Percentiles rank a stretch among this genome's conserved stretches.
phyloP scores from a whole-genome alignment of 352 stramenopile genomes.

The Pythium folliculosum region DNA sequence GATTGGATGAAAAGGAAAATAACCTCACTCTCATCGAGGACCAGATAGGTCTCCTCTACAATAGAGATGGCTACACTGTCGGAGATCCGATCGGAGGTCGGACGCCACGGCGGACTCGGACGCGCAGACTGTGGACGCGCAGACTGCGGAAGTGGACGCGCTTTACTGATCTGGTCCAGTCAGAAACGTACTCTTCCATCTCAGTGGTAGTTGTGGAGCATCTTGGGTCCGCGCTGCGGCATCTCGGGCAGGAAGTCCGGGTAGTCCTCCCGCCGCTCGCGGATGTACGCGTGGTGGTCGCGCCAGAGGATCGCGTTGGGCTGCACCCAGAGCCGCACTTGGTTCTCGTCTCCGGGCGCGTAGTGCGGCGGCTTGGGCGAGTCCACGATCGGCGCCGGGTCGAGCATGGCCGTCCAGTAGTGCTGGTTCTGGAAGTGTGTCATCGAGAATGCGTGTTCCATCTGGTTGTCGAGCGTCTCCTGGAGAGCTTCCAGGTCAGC shows the following conservation, averaged over 20 bases:
- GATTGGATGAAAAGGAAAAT: not conserved
- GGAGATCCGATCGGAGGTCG: not conserved
- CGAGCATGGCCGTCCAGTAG: not conserved
- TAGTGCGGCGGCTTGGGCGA: not conserved
- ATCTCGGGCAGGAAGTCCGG: not conserved
- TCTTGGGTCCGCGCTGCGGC: not conserved
- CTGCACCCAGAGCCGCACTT: too few relatives aligned
- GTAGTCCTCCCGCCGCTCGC: not conserved
- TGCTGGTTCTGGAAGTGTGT: not conserved
- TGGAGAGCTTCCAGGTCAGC: not conserved
- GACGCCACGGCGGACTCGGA: not conserved
- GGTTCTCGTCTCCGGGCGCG: not conserved
- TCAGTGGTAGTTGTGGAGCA: constrained; percentile 1
- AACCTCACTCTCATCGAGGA: not conserved
- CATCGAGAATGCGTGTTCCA: not conserved
- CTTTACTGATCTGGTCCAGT: too few relatives aligned
- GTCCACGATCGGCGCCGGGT: not conserved
- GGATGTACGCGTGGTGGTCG: not conserved
- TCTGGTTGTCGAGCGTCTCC: constrained; percentile 1
- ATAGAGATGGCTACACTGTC: not conserved
- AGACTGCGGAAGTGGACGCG: too few relatives aligned
- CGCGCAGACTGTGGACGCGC: too few relatives aligned
- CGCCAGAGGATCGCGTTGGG: not conserved
- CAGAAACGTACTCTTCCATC: too few relatives aligned
- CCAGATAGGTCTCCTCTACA: not conserved